phyloP scores from a whole-genome alignment of 1,139 yeast genomes.

The Suhomyces panamericanus region DNA sequence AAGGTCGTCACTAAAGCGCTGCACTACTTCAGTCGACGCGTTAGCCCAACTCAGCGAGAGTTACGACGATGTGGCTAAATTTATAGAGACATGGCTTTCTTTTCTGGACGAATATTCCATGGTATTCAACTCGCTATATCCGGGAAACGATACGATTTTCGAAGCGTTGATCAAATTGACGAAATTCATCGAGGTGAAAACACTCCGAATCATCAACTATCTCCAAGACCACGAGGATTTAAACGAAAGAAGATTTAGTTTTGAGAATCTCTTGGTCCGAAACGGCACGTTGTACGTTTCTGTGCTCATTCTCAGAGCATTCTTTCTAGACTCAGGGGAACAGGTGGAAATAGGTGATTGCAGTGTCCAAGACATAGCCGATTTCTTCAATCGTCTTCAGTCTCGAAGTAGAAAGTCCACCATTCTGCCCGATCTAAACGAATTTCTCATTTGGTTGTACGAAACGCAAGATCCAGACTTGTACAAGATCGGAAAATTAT shows the following conservation, averaged over 20 bases:
- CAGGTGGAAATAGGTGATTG: slow-evolving; percentile 1
- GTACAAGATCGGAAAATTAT: slow-evolving; percentile 14
- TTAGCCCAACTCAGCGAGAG: slow-evolving; percentile 15
- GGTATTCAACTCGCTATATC: slow-evolving; percentile 32
- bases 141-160: slow-evolving; percentile 36
- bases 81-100: slow-evolving; percentile 31
- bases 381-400: background rate
- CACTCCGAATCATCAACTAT: slow-evolving; percentile 1
- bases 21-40: slow-evolving; percentile 11
- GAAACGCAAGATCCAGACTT: slow-evolving; percentile 10
- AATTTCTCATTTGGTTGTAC: slow-evolving; percentile 24
- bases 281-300: slow-evolving; percentile 1
- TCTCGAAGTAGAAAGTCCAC: background rate
- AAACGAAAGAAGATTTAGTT: background rate
- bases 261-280: slow-evolving; percentile 3
- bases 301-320: slow-evolving; percentile 6
- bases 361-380: slow-evolving; percentile 7
- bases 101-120: slow-evolving; percentile 19
- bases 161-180: slow-evolving; percentile 21
- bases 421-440: slow-evolving; percentile 16
- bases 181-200: slow-evolving; percentile 14
- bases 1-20: background rate
- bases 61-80: slow-evolving; percentile 11
- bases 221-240: slow-evolving; percentile 1
- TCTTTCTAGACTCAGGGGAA: slow-evolving; percentile 10